Evolutionary conservation across 2,329 filamentous ascomycete species (phyloP).

Genomic region (Claviceps arundinis): DNA sequence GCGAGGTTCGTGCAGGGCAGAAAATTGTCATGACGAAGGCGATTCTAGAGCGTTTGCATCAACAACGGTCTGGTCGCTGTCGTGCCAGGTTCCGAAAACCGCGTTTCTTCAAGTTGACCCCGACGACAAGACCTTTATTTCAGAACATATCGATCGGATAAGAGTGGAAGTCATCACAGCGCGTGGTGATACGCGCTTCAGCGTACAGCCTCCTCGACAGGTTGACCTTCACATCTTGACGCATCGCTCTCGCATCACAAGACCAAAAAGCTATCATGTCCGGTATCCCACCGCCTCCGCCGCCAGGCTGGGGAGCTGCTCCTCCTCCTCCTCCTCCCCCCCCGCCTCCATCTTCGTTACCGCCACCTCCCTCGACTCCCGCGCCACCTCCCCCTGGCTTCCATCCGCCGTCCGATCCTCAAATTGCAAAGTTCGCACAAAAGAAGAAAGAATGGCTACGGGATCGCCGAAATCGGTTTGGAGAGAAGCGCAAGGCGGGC

Average conservation of each 20-base stretch:
- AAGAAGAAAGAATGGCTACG: conserved; percentile 99
- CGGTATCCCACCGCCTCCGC: conserved; percentile 40
- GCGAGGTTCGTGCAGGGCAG: conserved; percentile 12
- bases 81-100: conserved; percentile 16
- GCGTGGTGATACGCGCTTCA: conserved; percentile 23
- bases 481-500: conserved; percentile 90
- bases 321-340: conserved; percentile 45
- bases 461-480: conserved; percentile 79
- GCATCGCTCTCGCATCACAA: conserved; percentile 9
- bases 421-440: conserved; percentile 86
- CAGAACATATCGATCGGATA: neutral
- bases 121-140: neutral
- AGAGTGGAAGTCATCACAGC: conserved; percentile 12
- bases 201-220: conserved; percentile 19
- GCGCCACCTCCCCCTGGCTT: conserved; percentile 59
- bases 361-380: conserved; percentile 40
- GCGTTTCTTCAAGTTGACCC: conserved; percentile 9
- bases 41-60: conserved; percentile 9
- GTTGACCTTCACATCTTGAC: conserved; percentile 13
- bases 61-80: conserved; percentile 16
- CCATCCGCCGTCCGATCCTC: conserved; percentile 65
- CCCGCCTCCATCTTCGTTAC: conserved; percentile 40
- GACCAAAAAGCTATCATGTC: conserved; percentile 31
- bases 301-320: conserved; percentile 40
- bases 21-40: conserved; percentile 23